Evolutionary conservation across 2,329 filamentous ascomycete species (phyloP).

Genomic region (Trichoderma citrinoviride): DNA sequence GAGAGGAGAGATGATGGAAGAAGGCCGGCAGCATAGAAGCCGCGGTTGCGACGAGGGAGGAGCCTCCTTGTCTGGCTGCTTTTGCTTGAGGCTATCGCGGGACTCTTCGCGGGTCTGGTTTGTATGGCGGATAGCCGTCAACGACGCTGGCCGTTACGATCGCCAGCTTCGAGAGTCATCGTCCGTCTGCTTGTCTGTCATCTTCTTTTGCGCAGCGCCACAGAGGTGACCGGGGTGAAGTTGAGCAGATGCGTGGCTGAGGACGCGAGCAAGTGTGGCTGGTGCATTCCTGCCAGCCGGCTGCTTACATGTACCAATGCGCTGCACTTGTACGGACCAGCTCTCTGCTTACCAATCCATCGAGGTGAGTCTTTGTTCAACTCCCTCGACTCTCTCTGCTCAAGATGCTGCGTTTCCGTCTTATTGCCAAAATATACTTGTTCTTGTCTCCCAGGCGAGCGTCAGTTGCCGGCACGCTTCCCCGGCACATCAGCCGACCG

Average conservation of each 20-base stretch:
- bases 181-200: constrained; percentile 14
- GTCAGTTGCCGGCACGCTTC: neutral
- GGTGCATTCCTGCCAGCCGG: neutral
- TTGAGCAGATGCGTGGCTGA: neutral
- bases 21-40: constrained; percentile 14
- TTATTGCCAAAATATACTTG: neutral
- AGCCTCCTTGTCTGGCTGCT: neutral
- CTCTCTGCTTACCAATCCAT: neutral
- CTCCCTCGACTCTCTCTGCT: neutral
- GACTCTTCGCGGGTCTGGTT: neutral
- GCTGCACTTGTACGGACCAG: neutral
- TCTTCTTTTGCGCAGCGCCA: constrained; percentile 21
- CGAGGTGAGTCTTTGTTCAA: too few species aligned
- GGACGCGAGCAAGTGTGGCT: constrained; percentile 7
- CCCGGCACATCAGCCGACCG: neutral
- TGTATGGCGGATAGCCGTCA: neutral
- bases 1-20: constrained; percentile 18
- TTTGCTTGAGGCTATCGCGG: too few species aligned
- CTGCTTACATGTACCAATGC: neutral
- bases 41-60: neutral
- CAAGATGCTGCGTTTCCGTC: neutral
- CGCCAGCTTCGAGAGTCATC: neutral
- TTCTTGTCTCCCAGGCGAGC: neutral
- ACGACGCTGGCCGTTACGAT: constrained; percentile 1
- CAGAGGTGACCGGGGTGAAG: neutral